Conservation (phyloP, 768 basidiomycete genomes). For the Boletus reticulatus region DNA sequence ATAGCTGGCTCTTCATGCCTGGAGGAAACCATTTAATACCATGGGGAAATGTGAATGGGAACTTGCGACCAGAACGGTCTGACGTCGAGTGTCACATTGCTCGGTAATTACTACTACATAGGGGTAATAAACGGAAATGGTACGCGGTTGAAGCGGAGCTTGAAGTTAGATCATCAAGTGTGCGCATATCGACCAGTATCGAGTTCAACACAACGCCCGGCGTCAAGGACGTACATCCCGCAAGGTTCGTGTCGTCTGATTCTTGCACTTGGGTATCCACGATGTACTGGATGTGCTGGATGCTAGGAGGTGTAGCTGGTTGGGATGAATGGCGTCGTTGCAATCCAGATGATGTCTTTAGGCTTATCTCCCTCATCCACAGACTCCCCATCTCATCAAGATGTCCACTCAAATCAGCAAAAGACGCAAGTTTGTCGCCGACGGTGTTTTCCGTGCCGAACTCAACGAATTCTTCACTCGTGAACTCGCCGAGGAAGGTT, state of each 20-base stretch:
- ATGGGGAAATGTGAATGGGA: background rate
- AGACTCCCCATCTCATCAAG: slow-evolving; percentile 32
- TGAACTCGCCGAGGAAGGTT: slow-evolving; percentile 98
- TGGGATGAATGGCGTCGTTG: slow-evolving; percentile 20
- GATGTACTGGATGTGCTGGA: background rate
- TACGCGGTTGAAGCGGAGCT: slow-evolving; percentile 21
- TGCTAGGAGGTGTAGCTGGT: background rate
- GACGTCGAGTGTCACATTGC: background rate
- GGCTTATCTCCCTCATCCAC: slow-evolving; percentile 18
- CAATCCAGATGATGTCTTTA: slow-evolving; percentile 16
- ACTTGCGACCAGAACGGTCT: no score
- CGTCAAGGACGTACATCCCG: slow-evolving; percentile 15
- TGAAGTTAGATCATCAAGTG: slow-evolving; percentile 16
- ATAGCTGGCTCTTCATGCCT: background rate
- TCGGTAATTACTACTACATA: background rate
- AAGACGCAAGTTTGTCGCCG: slow-evolving; percentile 98
- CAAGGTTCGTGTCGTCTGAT: slow-evolving; percentile 24
- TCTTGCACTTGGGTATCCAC: background rate
- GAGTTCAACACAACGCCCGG: slow-evolving; percentile 19
- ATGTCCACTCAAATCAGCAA: slow-evolving; percentile 93
- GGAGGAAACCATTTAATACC: slow-evolving; percentile 7
- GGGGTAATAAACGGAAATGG: slow-evolving; percentile 12
- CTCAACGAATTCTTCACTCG: slow-evolving; percentile 98
- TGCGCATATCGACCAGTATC: slow-evolving; percentile 8
- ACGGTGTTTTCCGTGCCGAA: slow-evolving; percentile 99